Evolutionary conservation across 1,284 basidiomycete genomes (phyloP), one percentile per base, ranked within the genome.

Genomic region (Cystobasidium pallidum): DNA sequence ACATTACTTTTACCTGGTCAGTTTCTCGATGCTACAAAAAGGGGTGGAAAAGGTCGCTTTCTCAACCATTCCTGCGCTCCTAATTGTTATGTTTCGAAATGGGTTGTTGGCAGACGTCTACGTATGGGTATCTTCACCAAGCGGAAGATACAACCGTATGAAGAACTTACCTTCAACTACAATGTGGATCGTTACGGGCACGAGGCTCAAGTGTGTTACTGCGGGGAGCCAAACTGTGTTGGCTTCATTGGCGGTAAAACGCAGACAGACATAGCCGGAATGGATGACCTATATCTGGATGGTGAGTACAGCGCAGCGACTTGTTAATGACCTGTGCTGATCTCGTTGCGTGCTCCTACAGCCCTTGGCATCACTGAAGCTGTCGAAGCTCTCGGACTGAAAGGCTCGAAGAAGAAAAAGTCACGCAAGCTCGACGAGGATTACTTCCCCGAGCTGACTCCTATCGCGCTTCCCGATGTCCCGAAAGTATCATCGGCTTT

Each of bases 101-200:
- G 96, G 96, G 94, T 94, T 19, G 88, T 99, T 15, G 95, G 92
- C 11, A 84, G 87, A 39, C 87, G 91, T 76, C 88, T 99, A 77
- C 89, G 95, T 39, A 99, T 98, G 96, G 95, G 95, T 61, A 98
- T 99, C 77, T 99, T 99, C 79, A 88, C 95, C 28, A 94, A 91
- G 79, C 86, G 95, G 72, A 81, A 86, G 74, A 91, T 99, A 76
- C 81, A 85, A 79, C 86, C 87, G 79, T 83, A 92, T 75, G 96
- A 99, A 80, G 96, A 99, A 82, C 83, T 99, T 75, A 99, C 95
- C 0, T 99, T 99, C 85, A 98, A 99, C 82, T 99, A 99, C 81
- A 99, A 99, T 79, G 96, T 99, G 55, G 96, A 99, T 81, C 91
- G 96, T 73, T 99, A 99, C 80, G 95, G 95, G 0, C 93, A 99